Percentiles rank a stretch among this genome's conserved stretches.
phyloP scores from a whole-genome alignment of 2,329 filamentous ascomycete genomes.

The Colletotrichum siamense region DNA sequence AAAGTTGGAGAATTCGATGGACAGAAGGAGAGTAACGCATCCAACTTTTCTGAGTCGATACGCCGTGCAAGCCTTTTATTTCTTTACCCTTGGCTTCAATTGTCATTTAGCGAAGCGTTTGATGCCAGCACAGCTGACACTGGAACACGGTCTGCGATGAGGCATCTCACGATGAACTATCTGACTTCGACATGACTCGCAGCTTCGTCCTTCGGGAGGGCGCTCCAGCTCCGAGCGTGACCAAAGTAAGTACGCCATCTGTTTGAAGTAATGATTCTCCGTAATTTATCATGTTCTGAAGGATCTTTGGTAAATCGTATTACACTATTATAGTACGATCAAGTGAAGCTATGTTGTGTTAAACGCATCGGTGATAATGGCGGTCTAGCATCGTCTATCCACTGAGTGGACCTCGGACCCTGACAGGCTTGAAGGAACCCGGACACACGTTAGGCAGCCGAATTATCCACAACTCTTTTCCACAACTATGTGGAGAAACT shows the following conservation, averaged over 20 bases:
- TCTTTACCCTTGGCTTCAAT: background rate
- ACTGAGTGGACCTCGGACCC: background rate
- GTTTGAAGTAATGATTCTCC: background rate
- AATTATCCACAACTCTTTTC: background rate
- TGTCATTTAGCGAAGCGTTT: background rate
- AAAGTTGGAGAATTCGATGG: background rate
- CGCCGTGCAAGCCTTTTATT: background rate
- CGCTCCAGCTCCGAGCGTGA: background rate
- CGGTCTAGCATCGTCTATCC: background rate
- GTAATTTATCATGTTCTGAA: background rate
- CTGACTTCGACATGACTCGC: background rate
- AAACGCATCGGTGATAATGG: background rate
- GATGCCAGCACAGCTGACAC: background rate
- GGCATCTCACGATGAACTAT: background rate
- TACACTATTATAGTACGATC: background rate
- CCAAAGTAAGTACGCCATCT: background rate
- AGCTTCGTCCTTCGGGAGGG: background rate
- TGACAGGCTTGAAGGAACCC: background rate
- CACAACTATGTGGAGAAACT: background rate
- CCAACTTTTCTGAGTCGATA: background rate
- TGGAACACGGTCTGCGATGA: background rate
- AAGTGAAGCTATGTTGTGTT: background rate
- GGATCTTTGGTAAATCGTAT: background rate
- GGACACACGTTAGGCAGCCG: background rate
- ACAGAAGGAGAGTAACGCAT: background rate